These are phyloP conservation scores for Pleurozium schreberi DNA, from an alignment of 225 moss, liverwort and hornwort genomes.

Conservation along the genomic window DNA sequence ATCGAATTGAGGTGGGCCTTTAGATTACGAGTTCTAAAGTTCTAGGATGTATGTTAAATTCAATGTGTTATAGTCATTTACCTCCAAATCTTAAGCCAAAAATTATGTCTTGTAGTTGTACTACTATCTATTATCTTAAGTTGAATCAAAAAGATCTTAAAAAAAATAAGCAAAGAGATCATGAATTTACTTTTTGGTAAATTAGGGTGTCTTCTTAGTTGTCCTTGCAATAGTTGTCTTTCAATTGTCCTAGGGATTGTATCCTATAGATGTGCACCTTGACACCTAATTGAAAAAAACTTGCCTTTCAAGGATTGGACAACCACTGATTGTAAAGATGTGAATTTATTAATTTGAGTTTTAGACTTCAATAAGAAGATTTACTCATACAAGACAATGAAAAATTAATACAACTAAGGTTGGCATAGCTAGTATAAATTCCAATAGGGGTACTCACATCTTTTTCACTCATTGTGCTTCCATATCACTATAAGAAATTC, in stretches of 20 bases:
- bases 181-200: not conserved
- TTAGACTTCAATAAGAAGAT: too few species aligned
- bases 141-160: not conserved
- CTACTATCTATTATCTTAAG: not conserved
- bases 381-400: not conserved
- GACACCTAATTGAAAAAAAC: accelerated
- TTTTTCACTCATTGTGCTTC: too few species aligned
- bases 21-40: not conserved
- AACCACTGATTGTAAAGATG: accelerated
- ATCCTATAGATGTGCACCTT: not conserved
- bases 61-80: not conserved
- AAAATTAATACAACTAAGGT: not conserved
- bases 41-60: not conserved
- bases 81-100: not conserved
- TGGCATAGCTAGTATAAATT: not conserved
- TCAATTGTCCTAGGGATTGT: accelerated
- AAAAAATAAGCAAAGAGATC: not conserved
- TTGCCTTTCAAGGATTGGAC: not conserved
- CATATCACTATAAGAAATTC: too few species aligned
- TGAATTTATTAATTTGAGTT: not conserved
- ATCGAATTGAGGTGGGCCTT: not conserved
- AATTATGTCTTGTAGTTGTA: not conserved
- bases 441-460: too few species aligned
- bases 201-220: not conserved
- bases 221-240: accelerated